Evolutionary conservation across 228 moss, liverwort and hornwort species (phyloP).

Genomic region (Sphagnum fallax): DNA sequence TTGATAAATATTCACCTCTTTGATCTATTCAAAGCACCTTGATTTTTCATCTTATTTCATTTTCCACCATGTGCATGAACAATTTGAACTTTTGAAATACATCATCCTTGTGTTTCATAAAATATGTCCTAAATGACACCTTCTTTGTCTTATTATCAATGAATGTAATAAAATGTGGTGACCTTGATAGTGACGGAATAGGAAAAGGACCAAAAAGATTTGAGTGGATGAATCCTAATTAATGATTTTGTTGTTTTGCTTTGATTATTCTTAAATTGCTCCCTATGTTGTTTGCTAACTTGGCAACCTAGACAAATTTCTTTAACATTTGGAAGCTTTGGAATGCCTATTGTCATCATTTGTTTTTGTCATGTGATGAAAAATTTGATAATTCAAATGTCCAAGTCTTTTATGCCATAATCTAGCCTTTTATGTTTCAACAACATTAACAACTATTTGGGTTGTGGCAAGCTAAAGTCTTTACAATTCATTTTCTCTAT

Average conservation of each 20-base stretch:
- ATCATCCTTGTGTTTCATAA: constrained; percentile 4
- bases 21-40: not conserved
- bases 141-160: constrained; percentile 1
- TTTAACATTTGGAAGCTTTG: not conserved
- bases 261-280: not conserved
- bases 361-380: not conserved
- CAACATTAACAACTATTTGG: not conserved
- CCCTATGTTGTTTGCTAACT: not conserved
- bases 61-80: constrained; percentile 1
- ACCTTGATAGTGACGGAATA: not conserved
- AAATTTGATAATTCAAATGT: not conserved
- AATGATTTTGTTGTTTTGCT: not conserved
- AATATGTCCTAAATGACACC: constrained; percentile 2
- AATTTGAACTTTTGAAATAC: not conserved
- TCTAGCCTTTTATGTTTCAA: not conserved
- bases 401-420: constrained; percentile 1
- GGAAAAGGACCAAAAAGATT: constrained; percentile 2
- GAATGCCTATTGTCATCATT: not conserved
- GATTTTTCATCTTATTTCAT: not conserved
- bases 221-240: not conserved
- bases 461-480: not conserved
- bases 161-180: constrained; percentile 1
- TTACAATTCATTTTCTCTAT: not conserved
- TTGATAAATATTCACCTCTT: not conserved
- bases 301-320: not conserved